Conservation (phyloP, 257 asterid species). For the Cordia subcordata region DNA sequence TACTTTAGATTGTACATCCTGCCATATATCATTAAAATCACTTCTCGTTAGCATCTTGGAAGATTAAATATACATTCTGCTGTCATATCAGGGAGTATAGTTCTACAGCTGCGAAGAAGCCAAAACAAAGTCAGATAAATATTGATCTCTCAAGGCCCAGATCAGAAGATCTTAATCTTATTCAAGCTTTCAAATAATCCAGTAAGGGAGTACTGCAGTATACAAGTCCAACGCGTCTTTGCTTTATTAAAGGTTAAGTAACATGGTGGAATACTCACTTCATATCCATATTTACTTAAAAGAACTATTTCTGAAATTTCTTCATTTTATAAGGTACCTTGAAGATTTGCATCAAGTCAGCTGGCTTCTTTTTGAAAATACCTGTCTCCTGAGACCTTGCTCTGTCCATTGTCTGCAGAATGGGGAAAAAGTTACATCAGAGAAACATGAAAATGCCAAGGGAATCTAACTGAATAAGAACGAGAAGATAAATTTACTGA, state of each 20-base stretch:
- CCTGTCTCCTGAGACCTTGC: slow-evolving; percentile 82
- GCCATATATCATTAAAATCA: slow-evolving; percentile 20
- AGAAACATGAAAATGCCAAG: background rate
- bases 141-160: no score
- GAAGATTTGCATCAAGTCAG: slow-evolving; percentile 84
- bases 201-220: no score
- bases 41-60: background rate
- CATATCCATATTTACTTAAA: background rate
- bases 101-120: background rate
- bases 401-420: slow-evolving; percentile 83
- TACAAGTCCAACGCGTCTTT: no score
- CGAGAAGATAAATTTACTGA: background rate
- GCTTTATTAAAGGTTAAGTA: no score
- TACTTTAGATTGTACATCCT: slow-evolving; percentile 94
- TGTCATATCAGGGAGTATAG: background rate
- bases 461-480: background rate
- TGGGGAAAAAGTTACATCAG: slow-evolving; percentile 4
- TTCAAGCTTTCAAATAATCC: no score
- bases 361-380: slow-evolving; percentile 79
- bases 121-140: no score
- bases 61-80: background rate
- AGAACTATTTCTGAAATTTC: background rate
- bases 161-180: no score
- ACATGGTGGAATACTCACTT: no score
- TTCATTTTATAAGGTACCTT: slow-evolving; percentile 43